phyloP scores from a whole-genome alignment of 192 early-diverging fungal species.

The Lobosporangium transversale region DNA sequence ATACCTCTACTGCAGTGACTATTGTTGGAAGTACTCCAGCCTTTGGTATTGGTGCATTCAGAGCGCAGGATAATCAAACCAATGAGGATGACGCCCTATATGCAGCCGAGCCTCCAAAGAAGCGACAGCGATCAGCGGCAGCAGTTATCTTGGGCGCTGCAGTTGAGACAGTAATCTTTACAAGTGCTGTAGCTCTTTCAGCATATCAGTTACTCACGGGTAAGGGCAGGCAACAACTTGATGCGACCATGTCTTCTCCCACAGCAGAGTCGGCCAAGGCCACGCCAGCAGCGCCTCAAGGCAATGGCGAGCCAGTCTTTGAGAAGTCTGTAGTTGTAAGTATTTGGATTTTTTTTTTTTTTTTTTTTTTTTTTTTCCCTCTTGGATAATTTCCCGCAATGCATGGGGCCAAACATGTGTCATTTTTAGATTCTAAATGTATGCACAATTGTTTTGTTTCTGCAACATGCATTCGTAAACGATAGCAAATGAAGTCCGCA shows the following conservation, averaged over 20 bases:
- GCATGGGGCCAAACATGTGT: no score
- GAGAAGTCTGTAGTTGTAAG: slow-evolving; percentile 18
- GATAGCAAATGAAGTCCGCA: slow-evolving; percentile 34
- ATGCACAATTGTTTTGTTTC: no score
- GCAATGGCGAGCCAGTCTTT: neutral
- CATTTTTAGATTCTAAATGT: no score
- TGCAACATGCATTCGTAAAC: neutral
- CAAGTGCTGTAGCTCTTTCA: slow-evolving; percentile 52
- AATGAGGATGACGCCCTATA: slow-evolving; percentile 3
- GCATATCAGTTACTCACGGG: slow-evolving; percentile 51
- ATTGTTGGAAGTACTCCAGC: slow-evolving; percentile 33
- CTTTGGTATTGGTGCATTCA: slow-evolving; percentile 28
- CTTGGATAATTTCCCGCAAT: no score
- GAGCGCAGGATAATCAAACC: slow-evolving; percentile 11
- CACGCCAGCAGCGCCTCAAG: neutral
- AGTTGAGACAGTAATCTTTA: slow-evolving; percentile 53
- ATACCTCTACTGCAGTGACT: slow-evolving; percentile 27
- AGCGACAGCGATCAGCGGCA: slow-evolving; percentile 32
- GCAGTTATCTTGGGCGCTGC: slow-evolving; percentile 45
- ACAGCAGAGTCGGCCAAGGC: neutral
- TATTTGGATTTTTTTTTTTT: no score
- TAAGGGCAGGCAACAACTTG: slow-evolving; percentile 17
- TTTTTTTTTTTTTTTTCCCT: neutral
- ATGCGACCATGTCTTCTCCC: neutral
- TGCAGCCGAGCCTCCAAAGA: slow-evolving; percentile 40